These are phyloP conservation scores for Dissophora globulifera DNA, from an alignment of 192 early-diverging fungal genomes.

Conservation along the genomic window DNA sequence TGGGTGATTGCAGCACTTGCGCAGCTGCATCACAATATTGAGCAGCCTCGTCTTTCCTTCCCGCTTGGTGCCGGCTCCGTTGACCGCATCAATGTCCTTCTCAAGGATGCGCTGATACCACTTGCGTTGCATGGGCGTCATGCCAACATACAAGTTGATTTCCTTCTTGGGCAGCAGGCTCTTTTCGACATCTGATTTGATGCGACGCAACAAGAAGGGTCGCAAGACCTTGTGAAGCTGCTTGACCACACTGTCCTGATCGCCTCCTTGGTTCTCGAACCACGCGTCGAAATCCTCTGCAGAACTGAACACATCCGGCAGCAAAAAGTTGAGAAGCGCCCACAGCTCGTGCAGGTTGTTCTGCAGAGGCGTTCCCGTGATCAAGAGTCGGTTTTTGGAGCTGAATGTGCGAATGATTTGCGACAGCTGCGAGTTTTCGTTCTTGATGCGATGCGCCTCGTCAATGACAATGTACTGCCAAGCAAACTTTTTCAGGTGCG, in stretches of 20 bases:
- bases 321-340: conserved; percentile 96
- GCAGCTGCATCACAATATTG: conserved; percentile 96
- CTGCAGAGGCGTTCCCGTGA: conserved; percentile 96
- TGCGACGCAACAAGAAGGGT: conserved; percentile 88
- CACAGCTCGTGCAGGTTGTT: conserved; percentile 99
- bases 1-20: conserved; percentile 97
- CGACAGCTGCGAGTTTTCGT: conserved; percentile 96
- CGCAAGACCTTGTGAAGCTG: conserved; percentile 77
- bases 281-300: conserved; percentile 95
- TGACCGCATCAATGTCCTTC: conserved; percentile 98
- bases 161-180: conserved; percentile 95
- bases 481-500: conserved; percentile 81
- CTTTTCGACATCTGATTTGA: conserved; percentile 98
- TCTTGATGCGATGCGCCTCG: conserved; percentile 98
- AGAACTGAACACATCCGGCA: conserved; percentile 96
- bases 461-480: conserved; percentile 97
- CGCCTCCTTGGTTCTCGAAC: conserved; percentile 83
- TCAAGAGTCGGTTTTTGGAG: conserved; percentile 87
- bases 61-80: conserved; percentile 81
- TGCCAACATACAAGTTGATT: conserved; percentile 90
- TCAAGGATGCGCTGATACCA: conserved; percentile 97
- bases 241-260: conserved; percentile 72
- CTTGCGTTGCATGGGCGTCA: conserved; percentile 94
- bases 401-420: conserved; percentile 93
- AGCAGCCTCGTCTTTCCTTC: conserved; percentile 91